Base-by-base conservation (phyloP, 345 rosid species). In the Schrenkiella parvula region DNA sequence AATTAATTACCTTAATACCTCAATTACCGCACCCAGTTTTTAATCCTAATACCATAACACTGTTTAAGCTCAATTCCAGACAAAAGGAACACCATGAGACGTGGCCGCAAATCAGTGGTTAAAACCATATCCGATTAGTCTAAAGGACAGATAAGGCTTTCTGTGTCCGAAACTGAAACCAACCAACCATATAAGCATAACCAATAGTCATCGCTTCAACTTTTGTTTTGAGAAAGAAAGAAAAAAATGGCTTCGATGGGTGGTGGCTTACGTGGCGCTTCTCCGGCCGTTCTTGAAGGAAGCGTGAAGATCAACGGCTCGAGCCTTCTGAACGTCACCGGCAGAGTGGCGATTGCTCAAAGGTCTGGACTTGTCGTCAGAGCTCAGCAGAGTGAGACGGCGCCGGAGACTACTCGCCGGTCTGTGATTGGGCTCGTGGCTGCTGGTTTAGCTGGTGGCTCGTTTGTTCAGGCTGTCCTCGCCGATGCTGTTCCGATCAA, bases 401-500 rank as follows among this genome's bases (percentile, higher is more conserved):
- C 84, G 75, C 61, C 84, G 3, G 97, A 93, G 59, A 84, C 96
- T 19, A 79, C 87, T 84, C 93, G 97, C 11, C 66, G 96, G 50
- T 84, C 91, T 3, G 56, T 85, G 77, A 63, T 93, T 37, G 96
- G 96, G 2, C 79, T 93, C 3, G 92, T 87, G 47, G 95, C 91
- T 5, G 81, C 81, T 28, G 89, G 93, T 48, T 71, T 91, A 65
- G 95, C 86, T 12, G 75, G 92, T 0, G 89, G 88, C 2, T 85
- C 97, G 28, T 84, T 87, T 46, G 97, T 82, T 70, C 88, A 84
- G 54, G 89, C 84, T 32, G 96, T 91, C 19, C 81, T 89, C 15
- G 98, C 97, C 6, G 96, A 80, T 1, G 89, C 84, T 68, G 39
- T 4, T 19, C 58, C 96, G 22, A 93, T 93, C 86, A 91, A 86